Base-by-base conservation (phyloP, 495 filamentous ascomycete genomes). In the Oidiodendron maius region DNA sequence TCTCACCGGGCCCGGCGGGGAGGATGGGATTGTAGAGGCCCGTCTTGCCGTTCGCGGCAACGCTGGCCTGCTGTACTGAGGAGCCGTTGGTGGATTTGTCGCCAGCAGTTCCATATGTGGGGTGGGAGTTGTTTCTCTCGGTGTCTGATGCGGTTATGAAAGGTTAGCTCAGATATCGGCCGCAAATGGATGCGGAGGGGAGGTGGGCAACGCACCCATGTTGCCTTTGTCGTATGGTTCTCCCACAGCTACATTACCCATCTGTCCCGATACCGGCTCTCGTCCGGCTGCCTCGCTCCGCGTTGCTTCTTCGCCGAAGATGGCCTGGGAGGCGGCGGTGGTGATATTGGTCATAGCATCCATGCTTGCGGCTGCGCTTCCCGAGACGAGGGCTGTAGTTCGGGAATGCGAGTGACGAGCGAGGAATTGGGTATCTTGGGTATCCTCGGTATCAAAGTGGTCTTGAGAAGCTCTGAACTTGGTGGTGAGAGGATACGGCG, bases 221-320 rank as follows among this genome's bases (percentile, higher is more conserved):
- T 80, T 82, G 43, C 78, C 78, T 18, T 70, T 71, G 50, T 82
- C 78, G 49, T 74, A 82, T 0, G 77, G 78, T 61, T 79, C 72
- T n/a, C 75, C 76, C 38, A 69, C 69, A n/a, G 64, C 60, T 12
- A 71, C 71, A 45, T 80, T 67, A 16, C 78, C 78, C 12, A 59
- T 53, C 37, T 69, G 60, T 34, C 78, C 77, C 22, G 71, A 75
- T 40, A 77, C 53, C 18, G 77, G 78, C 58, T 82, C 78, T 24
- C 45, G 12, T 17, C 56, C 56, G 3, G 9, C 16, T 0, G 47
- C 48, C 50, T 70, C 51, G 35, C 51, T 50, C 12, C 34, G 18
- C 15, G 22, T 52, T 2, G 36, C 49, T 4, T 40, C 28, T 39
- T 71, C 67, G 12, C 77, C 77, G 68, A 69, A 81, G 53, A 81